Evolutionary conservation across 2,329 filamentous ascomycete genomes (phyloP), one percentile per base, ranked within the genome.

Genomic region (Domatiomyces catenatus): DNA sequence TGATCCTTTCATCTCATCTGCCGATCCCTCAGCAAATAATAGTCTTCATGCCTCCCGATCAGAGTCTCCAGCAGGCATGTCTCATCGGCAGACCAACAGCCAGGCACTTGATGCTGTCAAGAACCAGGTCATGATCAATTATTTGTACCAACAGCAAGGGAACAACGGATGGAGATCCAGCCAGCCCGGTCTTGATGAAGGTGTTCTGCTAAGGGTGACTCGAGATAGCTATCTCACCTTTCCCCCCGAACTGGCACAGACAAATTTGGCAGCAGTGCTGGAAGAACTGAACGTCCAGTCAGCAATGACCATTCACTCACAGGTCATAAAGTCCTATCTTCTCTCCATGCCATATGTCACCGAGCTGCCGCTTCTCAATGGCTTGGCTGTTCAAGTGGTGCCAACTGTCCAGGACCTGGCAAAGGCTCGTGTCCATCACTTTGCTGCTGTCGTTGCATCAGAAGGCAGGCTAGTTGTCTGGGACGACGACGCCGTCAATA

Each of bases 81-180:
- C 3, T 15, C 17, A 47, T 24, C 10, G 17, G 45, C 17, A 18
- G 10, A 26, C 7, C 6, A 7, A 17, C 4, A 32, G 45, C 20
- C 17, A 22, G 28, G 26, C 45, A 26, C 19, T 47, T 18, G 45
- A 28, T 8, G 19, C 36, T 4, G 45, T 86, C 66, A 85, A 83
- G 66, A 81, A 86, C 61, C 84, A 88, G 65, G 81, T 88, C 54
- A 88, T 88, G 83, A 83, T 85, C 53, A 87, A 85, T 67, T 86
- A 86, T 63, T 71, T 89, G 22, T 86, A 86, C 66, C 84, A 88
- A 64, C 83, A 88, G 63, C 83, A 87, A 67, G 86, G 82, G 61
- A 47, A 47, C 76, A 77, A 10, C 76, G 79, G 54, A 73, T 86
- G 32, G 88, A 84, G 84, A 79, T 87, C 18, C 78, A 77, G 28